Conservation (phyloP, 179 eudicot genomes). For the Spergularia azorica region DNA sequence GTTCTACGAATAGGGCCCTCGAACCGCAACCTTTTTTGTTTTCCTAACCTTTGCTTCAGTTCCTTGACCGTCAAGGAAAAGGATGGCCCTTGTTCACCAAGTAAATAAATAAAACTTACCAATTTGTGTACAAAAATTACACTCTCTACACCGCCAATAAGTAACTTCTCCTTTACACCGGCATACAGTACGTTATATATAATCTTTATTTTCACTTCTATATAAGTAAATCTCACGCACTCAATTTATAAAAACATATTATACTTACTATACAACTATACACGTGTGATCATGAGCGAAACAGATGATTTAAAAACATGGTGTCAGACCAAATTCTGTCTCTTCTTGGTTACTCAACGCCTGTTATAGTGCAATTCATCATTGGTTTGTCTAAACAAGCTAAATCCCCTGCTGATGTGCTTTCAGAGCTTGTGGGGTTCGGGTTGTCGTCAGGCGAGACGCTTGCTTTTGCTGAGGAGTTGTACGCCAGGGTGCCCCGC, state of each 20-base stretch:
- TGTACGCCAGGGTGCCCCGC: neutral
- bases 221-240: too few species aligned
- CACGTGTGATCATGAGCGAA: neutral
- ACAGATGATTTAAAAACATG: neutral
- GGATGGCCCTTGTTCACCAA: neutral
- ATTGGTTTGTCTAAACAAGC: neutral
- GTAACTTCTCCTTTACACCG: too few species aligned
- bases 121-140: too few species aligned
- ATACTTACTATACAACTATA: too few species aligned
- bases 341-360: neutral
- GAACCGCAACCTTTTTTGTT: too few species aligned
- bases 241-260: too few species aligned
- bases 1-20: too few species aligned
- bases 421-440: neutral
- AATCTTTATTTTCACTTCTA: too few species aligned
- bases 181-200: too few species aligned
- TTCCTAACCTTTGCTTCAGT: too few species aligned
- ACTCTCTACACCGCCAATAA: too few species aligned
- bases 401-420: conserved; percentile 1
- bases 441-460: neutral
- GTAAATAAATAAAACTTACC: neutral
- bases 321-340: neutral
- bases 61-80: neutral
- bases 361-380: neutral
- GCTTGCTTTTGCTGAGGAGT: neutral